Conservation (phyloP, 2,329 filamentous ascomycete species). For the Alternaria viburni region DNA sequence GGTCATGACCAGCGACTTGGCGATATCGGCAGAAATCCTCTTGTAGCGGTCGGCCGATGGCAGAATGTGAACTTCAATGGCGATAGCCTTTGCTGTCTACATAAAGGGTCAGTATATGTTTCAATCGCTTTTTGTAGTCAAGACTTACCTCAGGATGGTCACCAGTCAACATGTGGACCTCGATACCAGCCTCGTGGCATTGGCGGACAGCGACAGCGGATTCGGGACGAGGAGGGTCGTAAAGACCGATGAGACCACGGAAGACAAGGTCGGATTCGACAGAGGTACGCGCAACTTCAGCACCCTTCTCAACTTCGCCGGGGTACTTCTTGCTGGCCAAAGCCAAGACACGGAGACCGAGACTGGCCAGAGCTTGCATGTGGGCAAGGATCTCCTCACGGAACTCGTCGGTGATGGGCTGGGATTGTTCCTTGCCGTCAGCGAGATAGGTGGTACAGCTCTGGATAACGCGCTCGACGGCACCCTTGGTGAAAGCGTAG, state of each 20-base stretch:
- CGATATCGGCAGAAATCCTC: constrained; percentile 35
- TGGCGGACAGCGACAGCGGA: constrained; percentile 63
- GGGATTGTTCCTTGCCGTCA: constrained; percentile 46
- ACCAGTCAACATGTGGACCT: constrained; percentile 58
- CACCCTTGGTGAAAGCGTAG: constrained; percentile 67
- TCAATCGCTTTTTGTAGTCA: constrained; percentile 43
- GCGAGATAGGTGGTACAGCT: constrained; percentile 63
- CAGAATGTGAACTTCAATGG: constrained; percentile 56
- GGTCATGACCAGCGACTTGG: constrained; percentile 44
- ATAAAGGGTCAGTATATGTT: neutral
- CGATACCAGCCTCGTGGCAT: constrained; percentile 55
- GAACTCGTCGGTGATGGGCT: constrained; percentile 59
- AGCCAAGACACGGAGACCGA: constrained; percentile 72
- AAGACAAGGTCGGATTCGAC: constrained; percentile 75
- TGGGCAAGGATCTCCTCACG: constrained; percentile 66
- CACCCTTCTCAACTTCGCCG: constrained; percentile 48
- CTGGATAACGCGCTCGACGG: constrained; percentile 71
- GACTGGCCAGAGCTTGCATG: constrained; percentile 70
- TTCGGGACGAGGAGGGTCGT: constrained; percentile 83
- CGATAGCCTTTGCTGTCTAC: constrained; percentile 44
- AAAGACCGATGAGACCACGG: constrained; percentile 80
- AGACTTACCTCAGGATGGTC: constrained; percentile 48
- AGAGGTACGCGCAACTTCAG: constrained; percentile 61
- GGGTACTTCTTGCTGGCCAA: constrained; percentile 61
- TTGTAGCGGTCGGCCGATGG: constrained; percentile 31